These are phyloP conservation scores for Candida pseudoglaebosa DNA, from an alignment of 805 yeast species.

Conservation along the genomic window DNA sequence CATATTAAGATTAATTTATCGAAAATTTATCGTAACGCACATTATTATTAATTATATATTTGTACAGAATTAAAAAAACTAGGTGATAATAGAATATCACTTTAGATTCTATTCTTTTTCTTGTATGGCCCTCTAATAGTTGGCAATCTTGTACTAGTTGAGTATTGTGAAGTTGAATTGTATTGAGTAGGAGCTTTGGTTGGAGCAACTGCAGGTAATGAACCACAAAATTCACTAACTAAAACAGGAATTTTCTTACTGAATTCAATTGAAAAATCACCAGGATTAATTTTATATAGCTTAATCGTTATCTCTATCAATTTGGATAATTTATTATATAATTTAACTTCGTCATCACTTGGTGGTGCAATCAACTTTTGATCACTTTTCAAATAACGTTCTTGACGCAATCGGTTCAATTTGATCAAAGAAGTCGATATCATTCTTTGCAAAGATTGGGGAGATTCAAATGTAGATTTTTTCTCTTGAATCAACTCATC, in stretches of 20 bases:
- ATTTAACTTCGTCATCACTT: conserved; percentile 19
- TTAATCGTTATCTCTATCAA: conserved; percentile 30
- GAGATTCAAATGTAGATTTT: conserved; percentile 20
- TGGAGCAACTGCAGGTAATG: conserved; percentile 60
- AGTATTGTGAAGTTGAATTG: not conserved
- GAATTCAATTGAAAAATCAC: conserved; percentile 23
- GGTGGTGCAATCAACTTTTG: conserved; percentile 23
- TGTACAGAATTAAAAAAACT: not conserved
- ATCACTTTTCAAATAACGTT: conserved; percentile 29
- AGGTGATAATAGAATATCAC: not conserved
- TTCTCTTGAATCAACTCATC: conserved; percentile 23
- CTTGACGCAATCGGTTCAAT: conserved; percentile 39
- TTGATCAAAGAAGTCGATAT: conserved; percentile 30
- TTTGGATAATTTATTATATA: conserved; percentile 29
- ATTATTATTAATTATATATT: not conserved
- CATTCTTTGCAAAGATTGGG: conserved; percentile 28
- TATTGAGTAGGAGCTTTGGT: conserved; percentile 13
- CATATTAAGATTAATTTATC: no score
- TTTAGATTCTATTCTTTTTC: conserved; percentile 23
- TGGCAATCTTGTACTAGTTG: conserved; percentile 23
- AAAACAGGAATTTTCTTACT: conserved; percentile 59
- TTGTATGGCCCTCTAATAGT: conserved; percentile 38
- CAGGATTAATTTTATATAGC: conserved; percentile 22
- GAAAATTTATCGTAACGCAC: no score
- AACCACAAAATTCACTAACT: conserved; percentile 71